Evolutionary conservation across 1,139 yeast genomes (phyloP).

Genomic region (Blastobotrys elegans): DNA sequence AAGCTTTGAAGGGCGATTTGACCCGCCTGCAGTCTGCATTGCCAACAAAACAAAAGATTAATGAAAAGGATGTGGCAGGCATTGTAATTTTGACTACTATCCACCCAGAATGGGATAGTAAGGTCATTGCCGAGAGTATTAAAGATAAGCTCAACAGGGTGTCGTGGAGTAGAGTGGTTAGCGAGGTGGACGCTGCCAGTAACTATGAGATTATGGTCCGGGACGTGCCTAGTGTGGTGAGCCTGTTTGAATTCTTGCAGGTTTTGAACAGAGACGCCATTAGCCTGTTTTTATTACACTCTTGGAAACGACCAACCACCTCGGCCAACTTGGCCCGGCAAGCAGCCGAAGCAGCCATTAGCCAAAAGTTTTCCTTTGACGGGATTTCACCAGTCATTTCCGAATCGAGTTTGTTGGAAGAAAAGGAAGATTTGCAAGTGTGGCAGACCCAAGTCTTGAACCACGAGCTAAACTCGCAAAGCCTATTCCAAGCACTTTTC

Average conservation of each 20-base stretch:
- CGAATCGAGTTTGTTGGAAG: neutral
- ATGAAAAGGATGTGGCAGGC: slow-evolving; percentile 8
- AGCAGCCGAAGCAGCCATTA: slow-evolving; percentile 5
- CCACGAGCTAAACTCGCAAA: neutral
- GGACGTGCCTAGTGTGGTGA: neutral
- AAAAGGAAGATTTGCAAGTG: neutral
- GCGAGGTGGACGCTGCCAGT: slow-evolving; percentile 1
- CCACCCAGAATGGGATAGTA: slow-evolving; percentile 7
- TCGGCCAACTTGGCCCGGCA: neutral
- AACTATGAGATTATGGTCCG: slow-evolving; percentile 2
- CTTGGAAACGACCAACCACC: slow-evolving; percentile 8
- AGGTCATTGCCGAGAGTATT: neutral
- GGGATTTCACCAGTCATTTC: neutral
- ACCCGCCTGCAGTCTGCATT: neutral
- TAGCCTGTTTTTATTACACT: neutral
- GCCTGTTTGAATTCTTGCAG: slow-evolving; percentile 1
- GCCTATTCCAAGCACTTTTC: neutral
- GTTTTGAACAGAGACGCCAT: neutral
- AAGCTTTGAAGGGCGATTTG: slow-evolving; percentile 9
- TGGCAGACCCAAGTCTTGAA: slow-evolving; percentile 1
- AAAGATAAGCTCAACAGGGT: neutral
- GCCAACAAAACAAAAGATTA: neutral
- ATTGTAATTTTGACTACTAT: slow-evolving; percentile 4
- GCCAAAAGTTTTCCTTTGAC: neutral
- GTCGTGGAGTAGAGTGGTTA: slow-evolving; percentile 3